Conservation (phyloP, 2,329 filamentous ascomycete species). For the Stagonosporopsis vannaccii region DNA sequence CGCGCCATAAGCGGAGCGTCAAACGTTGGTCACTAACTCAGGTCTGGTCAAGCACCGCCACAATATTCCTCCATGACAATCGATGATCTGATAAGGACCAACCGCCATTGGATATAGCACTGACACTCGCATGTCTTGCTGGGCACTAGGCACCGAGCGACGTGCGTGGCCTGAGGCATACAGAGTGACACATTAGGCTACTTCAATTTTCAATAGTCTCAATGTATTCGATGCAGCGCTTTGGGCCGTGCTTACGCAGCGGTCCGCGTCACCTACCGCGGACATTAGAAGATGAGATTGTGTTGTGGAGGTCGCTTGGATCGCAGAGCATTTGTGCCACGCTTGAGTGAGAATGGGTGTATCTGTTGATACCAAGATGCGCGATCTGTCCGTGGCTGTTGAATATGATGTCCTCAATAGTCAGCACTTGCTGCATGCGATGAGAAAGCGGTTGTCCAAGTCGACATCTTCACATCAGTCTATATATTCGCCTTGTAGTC, state of each 20-base stretch:
- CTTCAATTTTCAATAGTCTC: background rate
- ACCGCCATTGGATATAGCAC: background rate
- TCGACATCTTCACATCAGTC: too few species aligned
- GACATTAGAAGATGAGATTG: background rate
- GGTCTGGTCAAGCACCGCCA: background rate
- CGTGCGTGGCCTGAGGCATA: conserved; percentile 2
- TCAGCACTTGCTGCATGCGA: too few species aligned
- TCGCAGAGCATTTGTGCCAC: background rate
- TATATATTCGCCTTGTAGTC: background rate
- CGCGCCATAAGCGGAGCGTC: background rate
- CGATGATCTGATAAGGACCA: background rate
- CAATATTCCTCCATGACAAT: background rate
- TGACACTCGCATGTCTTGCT: background rate
- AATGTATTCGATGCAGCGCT: background rate
- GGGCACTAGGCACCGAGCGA: background rate
- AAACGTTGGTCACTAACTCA: background rate
- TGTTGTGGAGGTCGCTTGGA: background rate
- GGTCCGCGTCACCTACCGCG: background rate
- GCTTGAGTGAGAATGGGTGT: background rate
- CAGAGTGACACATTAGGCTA: background rate
- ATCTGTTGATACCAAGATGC: too few species aligned
- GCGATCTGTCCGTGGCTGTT: too few species aligned
- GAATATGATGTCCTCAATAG: too few species aligned
- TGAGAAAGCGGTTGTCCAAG: too few species aligned
- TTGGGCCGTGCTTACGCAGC: background rate